These are phyloP conservation scores for Phoma sp. DNA, from an alignment of 2,329 filamentous ascomycete genomes.

Conservation along the genomic window DNA sequence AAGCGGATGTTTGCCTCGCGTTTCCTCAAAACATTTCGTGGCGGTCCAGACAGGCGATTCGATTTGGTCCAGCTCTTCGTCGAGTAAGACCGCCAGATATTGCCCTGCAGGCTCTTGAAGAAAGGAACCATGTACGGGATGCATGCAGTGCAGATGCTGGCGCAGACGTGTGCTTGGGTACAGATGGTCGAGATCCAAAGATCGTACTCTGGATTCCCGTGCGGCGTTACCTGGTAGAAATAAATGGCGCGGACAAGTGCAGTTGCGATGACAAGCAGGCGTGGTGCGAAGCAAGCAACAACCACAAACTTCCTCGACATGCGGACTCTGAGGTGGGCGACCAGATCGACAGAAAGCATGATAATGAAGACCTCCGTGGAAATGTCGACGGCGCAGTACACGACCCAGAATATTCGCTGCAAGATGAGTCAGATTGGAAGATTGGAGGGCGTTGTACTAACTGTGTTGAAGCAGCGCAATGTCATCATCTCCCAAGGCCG, in stretches of 20 bases:
- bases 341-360: constrained; percentile 39
- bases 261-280: constrained; percentile 34
- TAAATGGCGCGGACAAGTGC: constrained; percentile 39
- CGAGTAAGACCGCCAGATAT: constrained; percentile 22
- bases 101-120: constrained; percentile 31
- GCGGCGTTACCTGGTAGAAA: constrained; percentile 39
- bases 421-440: constrained; percentile 21
- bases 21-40: constrained; percentile 8
- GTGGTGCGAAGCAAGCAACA: constrained; percentile 43
- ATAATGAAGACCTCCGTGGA: constrained; percentile 40
- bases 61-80: constrained; percentile 18
- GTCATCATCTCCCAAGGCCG: constrained; percentile 38
- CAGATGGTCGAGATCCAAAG: constrained; percentile 40
- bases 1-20: constrained; percentile 10
- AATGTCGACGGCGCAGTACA: constrained; percentile 43
- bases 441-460: constrained; percentile 17
- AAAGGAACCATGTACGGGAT: constrained; percentile 44
- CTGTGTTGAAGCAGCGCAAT: constrained; percentile 37
- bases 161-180: constrained; percentile 37
- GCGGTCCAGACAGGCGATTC: not conserved
- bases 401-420: constrained; percentile 43
- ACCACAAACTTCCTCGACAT: constrained; percentile 35
- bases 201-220: constrained; percentile 30
- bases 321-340: constrained; percentile 34
- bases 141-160: constrained; percentile 41